phyloP scores from a whole-genome alignment of 164 flowering plant species.

The Umbellularia californica region DNA sequence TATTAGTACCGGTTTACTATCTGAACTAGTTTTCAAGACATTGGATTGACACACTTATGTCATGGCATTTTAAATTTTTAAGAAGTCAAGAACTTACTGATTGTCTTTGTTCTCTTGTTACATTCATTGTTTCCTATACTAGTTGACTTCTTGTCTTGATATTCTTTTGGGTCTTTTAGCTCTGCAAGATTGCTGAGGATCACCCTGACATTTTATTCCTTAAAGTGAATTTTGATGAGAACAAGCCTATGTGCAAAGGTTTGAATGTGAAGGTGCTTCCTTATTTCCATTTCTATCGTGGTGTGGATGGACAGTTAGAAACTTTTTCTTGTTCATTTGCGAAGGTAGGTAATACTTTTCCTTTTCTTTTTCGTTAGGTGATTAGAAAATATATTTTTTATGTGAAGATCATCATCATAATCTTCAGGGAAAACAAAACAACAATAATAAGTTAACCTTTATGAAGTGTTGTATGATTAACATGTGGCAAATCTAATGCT shows the following conservation, averaged over 20 bases:
- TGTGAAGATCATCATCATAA: too few species aligned
- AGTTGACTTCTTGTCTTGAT: background rate
- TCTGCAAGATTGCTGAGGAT: conserved; percentile 84
- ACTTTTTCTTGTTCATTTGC: conserved; percentile 11
- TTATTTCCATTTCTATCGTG: conserved; percentile 59
- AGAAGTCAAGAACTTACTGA: background rate
- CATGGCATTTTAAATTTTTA: background rate
- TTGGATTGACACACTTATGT: background rate
- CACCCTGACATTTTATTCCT: conserved; percentile 78
- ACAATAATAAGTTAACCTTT: too few species aligned
- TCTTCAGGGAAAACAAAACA: too few species aligned
- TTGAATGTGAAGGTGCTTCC: conserved; percentile 80
- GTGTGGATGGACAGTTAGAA: conserved; percentile 43
- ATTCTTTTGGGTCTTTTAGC: conserved; percentile 37
- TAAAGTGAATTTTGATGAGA: conserved; percentile 94
- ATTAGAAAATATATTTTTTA: too few species aligned
- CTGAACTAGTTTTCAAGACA: too few species aligned
- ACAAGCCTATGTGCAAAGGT: conserved; percentile 92
- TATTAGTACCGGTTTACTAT: too few species aligned
- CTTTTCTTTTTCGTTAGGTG: background rate
- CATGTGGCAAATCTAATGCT: too few species aligned
- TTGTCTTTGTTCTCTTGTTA: background rate
- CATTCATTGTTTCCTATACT: background rate
- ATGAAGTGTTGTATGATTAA: too few species aligned
- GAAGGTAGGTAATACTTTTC: conserved; percentile 5